phyloP scores from a whole-genome alignment of 225 moss, liverwort and hornwort genomes.

The Pseudoscleropodium purum region DNA sequence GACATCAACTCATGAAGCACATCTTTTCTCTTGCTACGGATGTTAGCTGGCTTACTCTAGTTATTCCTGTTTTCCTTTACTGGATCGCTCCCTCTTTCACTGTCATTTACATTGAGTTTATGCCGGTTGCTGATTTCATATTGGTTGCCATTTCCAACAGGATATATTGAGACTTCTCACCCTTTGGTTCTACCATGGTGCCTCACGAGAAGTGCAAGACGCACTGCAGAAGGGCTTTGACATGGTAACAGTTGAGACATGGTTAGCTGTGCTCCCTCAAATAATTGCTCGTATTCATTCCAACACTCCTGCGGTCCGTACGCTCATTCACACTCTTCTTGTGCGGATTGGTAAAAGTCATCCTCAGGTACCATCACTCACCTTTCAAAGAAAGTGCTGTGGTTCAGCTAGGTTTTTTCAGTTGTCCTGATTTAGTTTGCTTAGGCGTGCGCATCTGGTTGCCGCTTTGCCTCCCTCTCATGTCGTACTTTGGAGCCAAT shows the following conservation, averaged over 20 bases:
- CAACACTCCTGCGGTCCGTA: constrained; percentile 70
- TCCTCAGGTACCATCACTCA: constrained; percentile 59
- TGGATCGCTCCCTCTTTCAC: neutral
- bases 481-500: neutral
- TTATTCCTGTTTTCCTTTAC: neutral
- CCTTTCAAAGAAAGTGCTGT: neutral
- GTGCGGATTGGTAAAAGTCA: constrained; percentile 83
- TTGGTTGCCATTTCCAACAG: constrained; percentile 23
- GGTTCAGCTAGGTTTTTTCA: neutral
- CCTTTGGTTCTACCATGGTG: constrained; percentile 93
- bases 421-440: neutral
- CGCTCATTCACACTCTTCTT: constrained; percentile 75
- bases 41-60: neutral
- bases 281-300: constrained; percentile 98
- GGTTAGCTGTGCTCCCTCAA: constrained; percentile 96
- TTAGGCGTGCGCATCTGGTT: neutral
- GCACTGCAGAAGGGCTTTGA: constrained; percentile 71
- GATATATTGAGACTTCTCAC: constrained; percentile 97
- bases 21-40: neutral
- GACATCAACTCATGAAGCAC: neutral
- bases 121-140: neutral
- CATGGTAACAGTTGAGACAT: constrained; percentile 79
- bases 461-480: neutral
- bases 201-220: constrained; percentile 70
- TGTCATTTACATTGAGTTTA: neutral